phyloP scores from a whole-genome alignment of 768 basidiomycete genomes.

The Agaricus subrufescens region DNA sequence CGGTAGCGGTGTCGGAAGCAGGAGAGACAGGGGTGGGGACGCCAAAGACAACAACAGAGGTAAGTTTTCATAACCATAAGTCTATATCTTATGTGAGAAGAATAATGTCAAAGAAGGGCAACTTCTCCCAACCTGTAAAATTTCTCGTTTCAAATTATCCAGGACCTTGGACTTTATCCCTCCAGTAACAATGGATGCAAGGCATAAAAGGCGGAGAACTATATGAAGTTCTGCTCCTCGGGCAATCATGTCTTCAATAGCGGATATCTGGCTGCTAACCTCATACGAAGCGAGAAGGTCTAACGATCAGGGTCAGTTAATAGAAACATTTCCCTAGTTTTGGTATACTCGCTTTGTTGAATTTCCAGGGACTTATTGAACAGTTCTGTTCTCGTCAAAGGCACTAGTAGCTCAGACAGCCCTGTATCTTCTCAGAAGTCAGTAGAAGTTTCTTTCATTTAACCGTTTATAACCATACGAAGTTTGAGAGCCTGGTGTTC shows the following conservation, averaged over 20 bases:
- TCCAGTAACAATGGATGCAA: conserved; percentile 78
- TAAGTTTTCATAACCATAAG: conserved; percentile 73
- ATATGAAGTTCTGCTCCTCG: conserved; percentile 80
- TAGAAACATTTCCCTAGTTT: neutral
- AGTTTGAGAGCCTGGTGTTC: conserved; percentile 88
- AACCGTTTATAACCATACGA: conserved; percentile 50
- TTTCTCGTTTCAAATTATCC: conserved; percentile 86
- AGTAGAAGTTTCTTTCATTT: neutral
- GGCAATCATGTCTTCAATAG: conserved; percentile 88
- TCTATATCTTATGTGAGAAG: conserved; percentile 39
- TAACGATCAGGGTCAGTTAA: conserved; percentile 23
- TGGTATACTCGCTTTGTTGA: conserved; percentile 73
- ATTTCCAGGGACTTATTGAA: conserved; percentile 94
- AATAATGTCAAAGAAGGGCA: conserved; percentile 13
- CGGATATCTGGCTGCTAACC: conserved; percentile 67
- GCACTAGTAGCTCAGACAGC: conserved; percentile 86
- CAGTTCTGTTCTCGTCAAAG: conserved; percentile 76
- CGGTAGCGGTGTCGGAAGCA: conserved; percentile 68
- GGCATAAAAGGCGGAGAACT: conserved; percentile 76
- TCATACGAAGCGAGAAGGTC: conserved; percentile 96
- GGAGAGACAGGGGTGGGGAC: conserved; percentile 59
- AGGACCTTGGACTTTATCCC: conserved; percentile 85
- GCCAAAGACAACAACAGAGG: conserved; percentile 64
- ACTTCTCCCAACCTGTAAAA: conserved; percentile 60
- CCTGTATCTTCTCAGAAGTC: conserved; percentile 67